Conservation (phyloP, 805 yeast genomes). For the Metschnikowia chrysomelidarum region DNA sequence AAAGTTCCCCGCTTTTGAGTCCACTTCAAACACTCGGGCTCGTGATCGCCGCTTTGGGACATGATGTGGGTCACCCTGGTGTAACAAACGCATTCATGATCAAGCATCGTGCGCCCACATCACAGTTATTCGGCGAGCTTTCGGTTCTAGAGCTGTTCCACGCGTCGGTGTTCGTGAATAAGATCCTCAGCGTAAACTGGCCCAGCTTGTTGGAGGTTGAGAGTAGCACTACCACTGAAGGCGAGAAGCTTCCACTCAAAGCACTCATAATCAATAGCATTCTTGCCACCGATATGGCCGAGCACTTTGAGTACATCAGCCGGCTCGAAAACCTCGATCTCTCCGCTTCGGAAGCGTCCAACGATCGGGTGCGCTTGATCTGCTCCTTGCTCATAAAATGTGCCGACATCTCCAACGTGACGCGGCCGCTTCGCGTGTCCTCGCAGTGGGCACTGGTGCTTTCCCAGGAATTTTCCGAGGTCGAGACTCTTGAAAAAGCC, state of each 20-base stretch:
- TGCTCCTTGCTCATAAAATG: constrained; percentile 79
- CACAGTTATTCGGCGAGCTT: constrained; percentile 56
- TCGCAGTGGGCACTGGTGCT: constrained; percentile 86
- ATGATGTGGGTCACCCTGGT: constrained; percentile 97
- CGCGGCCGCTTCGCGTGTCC: constrained; percentile 72
- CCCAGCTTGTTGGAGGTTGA: constrained; percentile 28
- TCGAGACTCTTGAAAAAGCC: constrained; percentile 48
- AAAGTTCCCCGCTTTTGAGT: constrained; percentile 27
- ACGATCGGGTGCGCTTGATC: constrained; percentile 41
- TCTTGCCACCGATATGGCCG: constrained; percentile 84
- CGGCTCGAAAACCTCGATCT: constrained; percentile 40
- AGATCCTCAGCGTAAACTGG: constrained; percentile 35
- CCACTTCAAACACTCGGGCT: constrained; percentile 54
- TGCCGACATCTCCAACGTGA: constrained; percentile 93
- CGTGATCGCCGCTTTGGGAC: constrained; percentile 84
- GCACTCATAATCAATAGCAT: constrained; percentile 36
- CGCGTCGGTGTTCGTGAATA: constrained; percentile 54
- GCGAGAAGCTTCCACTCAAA: constrained; percentile 18
- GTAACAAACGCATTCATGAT: constrained; percentile 76
- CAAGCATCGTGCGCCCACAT: constrained; percentile 58
- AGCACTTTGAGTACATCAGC: constrained; percentile 69
- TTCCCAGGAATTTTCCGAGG: constrained; percentile 72
- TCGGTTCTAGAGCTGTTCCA: constrained; percentile 86
- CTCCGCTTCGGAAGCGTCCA: constrained; percentile 19
- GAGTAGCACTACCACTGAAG: constrained; percentile 39